Conservation (phyloP, 768 basidiomycete species). For the Kwoniella sp. region DNA sequence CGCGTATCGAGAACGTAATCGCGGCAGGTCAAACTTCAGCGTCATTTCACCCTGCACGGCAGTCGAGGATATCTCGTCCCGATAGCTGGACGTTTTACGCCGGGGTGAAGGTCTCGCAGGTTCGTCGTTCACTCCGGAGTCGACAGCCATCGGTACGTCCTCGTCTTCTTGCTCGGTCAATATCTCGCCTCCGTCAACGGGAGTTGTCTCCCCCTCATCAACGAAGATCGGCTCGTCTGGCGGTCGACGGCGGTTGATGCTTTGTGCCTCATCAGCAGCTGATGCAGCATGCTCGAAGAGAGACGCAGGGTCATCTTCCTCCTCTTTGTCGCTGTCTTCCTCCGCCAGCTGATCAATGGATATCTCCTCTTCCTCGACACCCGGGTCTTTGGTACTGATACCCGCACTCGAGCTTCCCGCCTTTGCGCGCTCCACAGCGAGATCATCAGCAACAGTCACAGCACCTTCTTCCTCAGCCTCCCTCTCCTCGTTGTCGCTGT, state of each 20-base stretch:
- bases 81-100: constrained; percentile 22
- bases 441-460: neutral
- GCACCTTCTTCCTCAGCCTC: neutral
- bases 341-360: constrained; percentile 2
- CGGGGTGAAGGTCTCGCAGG: neutral
- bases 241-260: neutral
- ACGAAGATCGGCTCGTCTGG: constrained; percentile 30
- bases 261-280: neutral
- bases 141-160: neutral
- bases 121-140: neutral
- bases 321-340: neutral
- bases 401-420: neutral
- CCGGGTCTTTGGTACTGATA: neutral
- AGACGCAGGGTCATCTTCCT: neutral
- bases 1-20: constrained; percentile 40
- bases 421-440: neutral
- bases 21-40: constrained; percentile 57
- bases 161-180: neutral
- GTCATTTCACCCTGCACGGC: constrained; percentile 41
- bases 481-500: neutral
- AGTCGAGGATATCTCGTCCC: constrained; percentile 38
- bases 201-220: constrained; percentile 31
- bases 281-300: neutral
- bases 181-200: constrained; percentile 17
- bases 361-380: neutral